Conservation (phyloP, 805 yeast genomes). For the Saturnispora kantuleensis region DNA sequence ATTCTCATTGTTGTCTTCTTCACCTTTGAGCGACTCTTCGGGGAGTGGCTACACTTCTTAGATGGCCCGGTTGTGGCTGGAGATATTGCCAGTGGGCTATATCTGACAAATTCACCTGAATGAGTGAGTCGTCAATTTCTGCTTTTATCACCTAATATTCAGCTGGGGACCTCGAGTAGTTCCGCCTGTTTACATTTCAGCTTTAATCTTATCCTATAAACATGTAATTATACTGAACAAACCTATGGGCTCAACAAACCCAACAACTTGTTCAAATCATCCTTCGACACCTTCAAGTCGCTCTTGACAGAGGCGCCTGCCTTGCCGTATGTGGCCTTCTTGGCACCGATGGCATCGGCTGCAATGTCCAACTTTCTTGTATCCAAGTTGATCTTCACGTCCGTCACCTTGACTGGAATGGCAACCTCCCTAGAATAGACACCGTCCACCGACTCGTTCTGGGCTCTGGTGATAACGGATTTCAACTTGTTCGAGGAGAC, state of each 20-base stretch:
- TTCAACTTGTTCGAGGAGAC: constrained; percentile 16
- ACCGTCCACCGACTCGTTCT: constrained; percentile 19
- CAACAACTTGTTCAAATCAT: not conserved
- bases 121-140: not conserved
- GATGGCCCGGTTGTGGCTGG: constrained; percentile 39
- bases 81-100: constrained; percentile 23
- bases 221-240: no score
- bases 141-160: not conserved
- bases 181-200: no score
- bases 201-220: no score
- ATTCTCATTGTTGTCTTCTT: constrained; percentile 53
- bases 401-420: constrained; percentile 21
- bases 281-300: not conserved
- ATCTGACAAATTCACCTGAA: constrained; percentile 8
- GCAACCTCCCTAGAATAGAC: constrained; percentile 24
- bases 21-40: constrained; percentile 54
- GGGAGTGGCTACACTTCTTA: constrained; percentile 37
- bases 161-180: not conserved
- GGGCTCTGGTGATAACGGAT: constrained; percentile 15
- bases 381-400: constrained; percentile 19
- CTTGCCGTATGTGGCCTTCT: constrained; percentile 1
- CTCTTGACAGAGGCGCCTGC: not conserved
- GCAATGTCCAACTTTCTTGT: constrained; percentile 7
- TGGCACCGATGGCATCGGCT: constrained; percentile 2
- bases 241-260: constrained; percentile 1